phyloP scores from a whole-genome alignment of 2,329 filamentous ascomycete species.

The Raffaelea arxii region DNA sequence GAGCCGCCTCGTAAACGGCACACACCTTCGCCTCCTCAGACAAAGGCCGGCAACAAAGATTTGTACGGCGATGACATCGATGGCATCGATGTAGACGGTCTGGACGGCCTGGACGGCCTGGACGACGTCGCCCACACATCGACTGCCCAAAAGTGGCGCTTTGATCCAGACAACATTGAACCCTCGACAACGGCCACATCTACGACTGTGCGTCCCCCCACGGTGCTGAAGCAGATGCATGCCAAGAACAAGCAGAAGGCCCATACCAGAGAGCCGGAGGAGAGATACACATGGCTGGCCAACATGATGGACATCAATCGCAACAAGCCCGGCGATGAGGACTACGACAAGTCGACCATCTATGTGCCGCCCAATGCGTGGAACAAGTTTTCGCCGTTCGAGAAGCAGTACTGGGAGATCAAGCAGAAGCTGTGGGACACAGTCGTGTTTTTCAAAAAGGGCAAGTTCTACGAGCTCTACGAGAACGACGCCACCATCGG shows the following conservation, averaged over 20 bases:
- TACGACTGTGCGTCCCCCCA: constrained; percentile 11
- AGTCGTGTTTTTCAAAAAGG: constrained; percentile 99
- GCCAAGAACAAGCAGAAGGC: constrained; percentile 53
- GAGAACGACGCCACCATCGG: constrained; percentile 96
- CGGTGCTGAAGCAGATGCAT: constrained; percentile 17
- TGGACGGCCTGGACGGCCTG: constrained; percentile 41
- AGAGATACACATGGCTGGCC: constrained; percentile 85
- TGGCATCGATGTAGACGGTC: constrained; percentile 35
- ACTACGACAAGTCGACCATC: constrained; percentile 86
- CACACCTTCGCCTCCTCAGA: constrained; percentile 36
- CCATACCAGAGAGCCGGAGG: constrained; percentile 70
- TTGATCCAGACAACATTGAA: constrained; percentile 38
- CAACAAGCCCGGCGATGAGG: constrained; percentile 66
- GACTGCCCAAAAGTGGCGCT: constrained; percentile 75
- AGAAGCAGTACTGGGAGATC: constrained; percentile 99
- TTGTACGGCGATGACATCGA: constrained; percentile 6
- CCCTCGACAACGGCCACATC: constrained; percentile 19
- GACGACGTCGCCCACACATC: constrained; percentile 52
- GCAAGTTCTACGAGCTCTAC: constrained; percentile 97
- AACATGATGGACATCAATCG: constrained; percentile 77
- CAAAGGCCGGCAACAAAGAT: too few relatives aligned
- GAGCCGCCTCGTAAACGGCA: constrained; percentile 52
- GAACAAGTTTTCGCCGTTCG: constrained; percentile 81
- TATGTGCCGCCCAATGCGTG: constrained; percentile 77
- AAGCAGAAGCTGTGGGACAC: constrained; percentile 98